Percentiles rank a stretch among this genome's conserved stretches.
Evolutionary conservation across 2,329 filamentous ascomycete species (phyloP).

Genomic region (Talaromyces sp.): DNA sequence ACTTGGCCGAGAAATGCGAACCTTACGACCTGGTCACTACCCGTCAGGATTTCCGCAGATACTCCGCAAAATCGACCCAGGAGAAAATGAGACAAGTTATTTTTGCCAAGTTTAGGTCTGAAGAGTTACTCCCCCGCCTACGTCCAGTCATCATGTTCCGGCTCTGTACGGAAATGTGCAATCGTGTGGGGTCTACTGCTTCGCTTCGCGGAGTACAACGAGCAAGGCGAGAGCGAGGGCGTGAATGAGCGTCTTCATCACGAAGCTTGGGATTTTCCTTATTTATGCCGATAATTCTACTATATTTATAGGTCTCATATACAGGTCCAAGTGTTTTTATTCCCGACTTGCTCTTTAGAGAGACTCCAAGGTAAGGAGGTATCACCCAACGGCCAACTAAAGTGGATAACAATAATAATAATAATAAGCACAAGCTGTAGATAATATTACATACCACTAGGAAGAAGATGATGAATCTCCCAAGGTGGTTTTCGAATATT

Average conservation of each 20-base stretch:
- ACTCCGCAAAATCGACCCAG: background rate
- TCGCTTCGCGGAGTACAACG: background rate
- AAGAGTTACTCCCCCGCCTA: background rate
- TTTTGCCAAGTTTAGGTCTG: background rate
- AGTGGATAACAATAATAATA: too few species aligned
- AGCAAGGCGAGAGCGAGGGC: background rate
- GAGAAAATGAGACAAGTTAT: background rate
- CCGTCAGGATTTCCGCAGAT: background rate
- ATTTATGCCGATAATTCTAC: background rate
- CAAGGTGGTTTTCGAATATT: too few species aligned
- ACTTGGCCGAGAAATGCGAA: background rate
- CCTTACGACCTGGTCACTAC: background rate
- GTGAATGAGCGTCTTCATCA: background rate
- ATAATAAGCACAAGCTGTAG: too few species aligned
- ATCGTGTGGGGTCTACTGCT: slow-evolving; percentile 1
- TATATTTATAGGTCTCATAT: background rate
- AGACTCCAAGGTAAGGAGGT: too few species aligned
- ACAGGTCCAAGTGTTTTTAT: too few species aligned
- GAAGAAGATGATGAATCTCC: too few species aligned
- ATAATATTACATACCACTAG: too few species aligned
- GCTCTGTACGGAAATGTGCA: slow-evolving; percentile 1
- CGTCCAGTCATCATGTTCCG: slow-evolving; percentile 4
- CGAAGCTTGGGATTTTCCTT: background rate
- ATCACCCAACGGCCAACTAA: too few species aligned
- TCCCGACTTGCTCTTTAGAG: background rate